phyloP scores from a whole-genome alignment of 225 moss, liverwort and hornwort species.

The Sphagnum contortum region DNA sequence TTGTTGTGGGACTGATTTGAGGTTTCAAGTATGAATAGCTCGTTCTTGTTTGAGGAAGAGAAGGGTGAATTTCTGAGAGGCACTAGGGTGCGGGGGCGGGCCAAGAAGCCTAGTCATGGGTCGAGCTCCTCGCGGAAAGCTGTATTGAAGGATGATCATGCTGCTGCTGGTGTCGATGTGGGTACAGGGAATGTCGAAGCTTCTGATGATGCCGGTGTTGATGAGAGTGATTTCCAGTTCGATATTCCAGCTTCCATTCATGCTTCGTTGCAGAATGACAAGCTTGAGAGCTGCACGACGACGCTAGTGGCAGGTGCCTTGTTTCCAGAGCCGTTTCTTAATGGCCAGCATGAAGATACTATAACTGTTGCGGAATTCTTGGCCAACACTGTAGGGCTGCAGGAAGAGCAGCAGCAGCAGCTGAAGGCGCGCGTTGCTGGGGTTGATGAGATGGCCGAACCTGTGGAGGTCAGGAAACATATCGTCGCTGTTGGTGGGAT shows the following conservation, averaged over 20 bases:
- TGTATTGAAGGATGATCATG: neutral
- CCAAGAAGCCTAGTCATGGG: slow-evolving; percentile 1
- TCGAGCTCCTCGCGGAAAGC: neutral
- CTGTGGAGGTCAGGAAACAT: slow-evolving; percentile 5
- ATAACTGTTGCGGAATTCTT: slow-evolving; percentile 3
- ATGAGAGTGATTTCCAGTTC: slow-evolving; percentile 9
- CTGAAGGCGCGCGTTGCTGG: neutral
- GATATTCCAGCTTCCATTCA: slow-evolving; percentile 5
- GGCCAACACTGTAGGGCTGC: neutral
- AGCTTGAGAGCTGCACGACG: neutral
- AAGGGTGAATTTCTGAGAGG: slow-evolving; percentile 1
- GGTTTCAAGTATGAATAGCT: slow-evolving; percentile 1
- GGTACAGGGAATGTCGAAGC: too few relatives aligned
- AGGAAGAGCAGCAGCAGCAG: neutral
- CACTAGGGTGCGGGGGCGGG: slow-evolving; percentile 2
- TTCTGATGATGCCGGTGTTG: neutral
- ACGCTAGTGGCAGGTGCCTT: neutral
- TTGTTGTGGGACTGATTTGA: too few relatives aligned
- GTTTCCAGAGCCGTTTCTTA: slow-evolving; percentile 1
- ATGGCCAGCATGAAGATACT: neutral
- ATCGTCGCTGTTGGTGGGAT: slow-evolving; percentile 1
- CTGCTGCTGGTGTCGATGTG: too few relatives aligned
- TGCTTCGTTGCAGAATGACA: neutral
- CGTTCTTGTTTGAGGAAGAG: slow-evolving; percentile 9
- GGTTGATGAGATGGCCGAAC: neutral